Evolutionary conservation across 169 alveolate species (phyloP).

Genomic region (Plasmodium coatneyi): DNA sequence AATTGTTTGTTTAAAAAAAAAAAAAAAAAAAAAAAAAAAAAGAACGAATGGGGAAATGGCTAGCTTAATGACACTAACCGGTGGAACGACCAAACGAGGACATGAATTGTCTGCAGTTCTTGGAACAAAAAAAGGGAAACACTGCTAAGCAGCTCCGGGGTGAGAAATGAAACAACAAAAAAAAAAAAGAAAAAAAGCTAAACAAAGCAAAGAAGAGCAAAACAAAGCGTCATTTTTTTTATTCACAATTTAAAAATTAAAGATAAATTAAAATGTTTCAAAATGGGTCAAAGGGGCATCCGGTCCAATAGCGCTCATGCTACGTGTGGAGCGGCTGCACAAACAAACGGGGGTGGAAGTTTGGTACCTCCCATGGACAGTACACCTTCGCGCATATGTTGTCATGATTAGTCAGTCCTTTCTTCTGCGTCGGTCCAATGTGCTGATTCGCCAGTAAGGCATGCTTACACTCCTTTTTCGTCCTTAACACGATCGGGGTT

Average conservation of each 20-base stretch:
- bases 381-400: not conserved
- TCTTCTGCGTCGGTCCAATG: not conserved
- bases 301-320: not conserved
- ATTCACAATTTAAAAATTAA: not conserved
- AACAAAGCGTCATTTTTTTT: not conserved
- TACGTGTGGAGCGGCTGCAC: not conserved
- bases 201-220: not conserved
- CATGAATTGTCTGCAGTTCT: not conserved
- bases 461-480: not conserved
- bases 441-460: not conserved
- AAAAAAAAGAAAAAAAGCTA: not conserved
- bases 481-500: not conserved
- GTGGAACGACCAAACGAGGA: not conserved
- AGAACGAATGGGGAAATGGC: not conserved
- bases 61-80: not conserved
- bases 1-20: not conserved
- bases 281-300: not conserved
- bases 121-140: not conserved
- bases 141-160: not conserved
- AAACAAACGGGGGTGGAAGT: not conserved
- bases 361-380: not conserved
- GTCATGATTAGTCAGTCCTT: not conserved
- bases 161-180: constrained; percentile 11
- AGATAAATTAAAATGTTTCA: not conserved
- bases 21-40: constrained; percentile 1